phyloP scores from a whole-genome alignment of 73 alveolate genomes.

The Symbiodinium pilosum region DNA sequence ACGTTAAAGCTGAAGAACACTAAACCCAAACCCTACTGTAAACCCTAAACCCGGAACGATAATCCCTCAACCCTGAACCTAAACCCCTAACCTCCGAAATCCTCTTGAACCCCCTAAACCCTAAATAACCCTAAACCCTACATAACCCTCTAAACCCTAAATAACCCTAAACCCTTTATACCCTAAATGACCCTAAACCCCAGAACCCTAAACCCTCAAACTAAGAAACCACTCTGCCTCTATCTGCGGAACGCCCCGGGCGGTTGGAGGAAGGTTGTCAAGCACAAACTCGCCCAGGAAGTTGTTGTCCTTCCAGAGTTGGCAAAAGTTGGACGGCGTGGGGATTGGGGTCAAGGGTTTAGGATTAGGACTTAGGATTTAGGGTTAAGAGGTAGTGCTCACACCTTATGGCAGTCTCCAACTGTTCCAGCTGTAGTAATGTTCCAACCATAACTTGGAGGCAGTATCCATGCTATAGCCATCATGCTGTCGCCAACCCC shows the following conservation, averaged over 20 bases:
- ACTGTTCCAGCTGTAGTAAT: too few species aligned
- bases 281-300: slow-evolving; percentile 98
- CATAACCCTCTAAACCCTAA: background rate
- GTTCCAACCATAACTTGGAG: too few species aligned
- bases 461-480: too few species aligned
- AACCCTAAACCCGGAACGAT: too few species aligned
- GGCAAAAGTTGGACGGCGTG: background rate
- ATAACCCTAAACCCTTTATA: background rate
- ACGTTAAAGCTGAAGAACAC: too few species aligned
- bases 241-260: slow-evolving; percentile 98
- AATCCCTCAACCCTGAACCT: too few species aligned
- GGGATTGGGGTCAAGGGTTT: background rate
- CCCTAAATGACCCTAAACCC: background rate
- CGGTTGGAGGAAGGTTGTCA: slow-evolving; percentile 98
- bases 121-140: background rate
- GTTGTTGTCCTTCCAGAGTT: slow-evolving; percentile 97
- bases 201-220: background rate
- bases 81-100: too few species aligned
- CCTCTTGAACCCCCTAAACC: background rate
- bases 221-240: slow-evolving; percentile 32
- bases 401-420: too few species aligned
- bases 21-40: too few species aligned
- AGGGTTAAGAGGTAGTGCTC: background rate
- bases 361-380: background rate
- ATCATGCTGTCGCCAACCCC: too few species aligned